Conservation (phyloP, 2,329 filamentous ascomycete species). For the Botrytis squamosa region DNA sequence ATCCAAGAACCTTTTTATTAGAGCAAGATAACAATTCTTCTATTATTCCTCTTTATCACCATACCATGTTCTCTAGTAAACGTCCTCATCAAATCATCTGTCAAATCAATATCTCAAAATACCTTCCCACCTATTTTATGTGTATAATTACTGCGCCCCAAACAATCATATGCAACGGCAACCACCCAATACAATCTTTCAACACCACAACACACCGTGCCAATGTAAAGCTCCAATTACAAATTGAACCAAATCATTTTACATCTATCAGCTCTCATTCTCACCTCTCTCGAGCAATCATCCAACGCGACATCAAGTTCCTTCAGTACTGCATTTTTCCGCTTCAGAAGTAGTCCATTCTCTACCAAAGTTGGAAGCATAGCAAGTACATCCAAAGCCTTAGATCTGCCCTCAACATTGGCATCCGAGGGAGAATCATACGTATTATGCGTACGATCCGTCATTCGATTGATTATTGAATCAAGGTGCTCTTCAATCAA, state of each 20-base stretch:
- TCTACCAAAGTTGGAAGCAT: conserved; percentile 29
- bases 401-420: conserved; percentile 28
- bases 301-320: conserved; percentile 34
- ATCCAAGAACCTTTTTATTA: background rate
- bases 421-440: conserved; percentile 33
- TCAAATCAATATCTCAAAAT: background rate
- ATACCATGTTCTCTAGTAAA: too few species aligned
- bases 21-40: background rate
- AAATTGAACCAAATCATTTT: conserved; percentile 34
- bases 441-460: conserved; percentile 35
- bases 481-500: conserved; percentile 34
- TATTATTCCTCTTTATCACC: background rate
- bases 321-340: conserved; percentile 27
- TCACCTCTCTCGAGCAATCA: conserved; percentile 34
- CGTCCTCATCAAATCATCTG: background rate
- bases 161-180: too few species aligned
- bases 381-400: conserved; percentile 37
- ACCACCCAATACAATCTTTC: background rate
- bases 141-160: background rate
- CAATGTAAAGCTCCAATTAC: background rate
- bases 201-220: background rate
- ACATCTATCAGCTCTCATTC: conserved; percentile 31
- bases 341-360: conserved; percentile 23
- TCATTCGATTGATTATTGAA: conserved; percentile 36
- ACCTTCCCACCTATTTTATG: background rate